Evolutionary conservation across 352 stramenopile genomes (phyloP).

Genomic region (Phytophthora syringae): DNA sequence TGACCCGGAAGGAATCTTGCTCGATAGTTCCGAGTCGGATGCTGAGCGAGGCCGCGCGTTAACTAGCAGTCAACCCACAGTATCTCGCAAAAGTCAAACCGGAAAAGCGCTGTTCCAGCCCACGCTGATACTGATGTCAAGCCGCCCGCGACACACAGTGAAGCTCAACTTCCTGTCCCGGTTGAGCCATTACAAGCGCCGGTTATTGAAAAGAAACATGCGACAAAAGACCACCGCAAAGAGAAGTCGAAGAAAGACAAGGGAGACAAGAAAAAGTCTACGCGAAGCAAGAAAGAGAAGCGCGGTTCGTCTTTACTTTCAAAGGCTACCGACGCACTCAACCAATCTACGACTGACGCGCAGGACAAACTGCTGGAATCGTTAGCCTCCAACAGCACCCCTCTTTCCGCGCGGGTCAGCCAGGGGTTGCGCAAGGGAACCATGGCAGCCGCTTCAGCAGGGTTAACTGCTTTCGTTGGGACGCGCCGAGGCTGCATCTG

Average conservation of each 20-base stretch:
- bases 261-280: conserved; percentile 55
- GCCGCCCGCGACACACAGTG: neutral
- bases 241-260: conserved; percentile 73
- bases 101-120: conserved; percentile 8
- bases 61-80: conserved; percentile 5
- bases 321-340: conserved; percentile 20
- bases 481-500: conserved; percentile 28
- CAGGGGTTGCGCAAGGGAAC: conserved; percentile 17
- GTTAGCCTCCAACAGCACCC: conserved; percentile 14
- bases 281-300: conserved; percentile 68
- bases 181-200: conserved; percentile 1
- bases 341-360: conserved; percentile 14
- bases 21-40: conserved; percentile 36
- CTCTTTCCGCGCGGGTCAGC: conserved; percentile 19
- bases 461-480: conserved; percentile 12
- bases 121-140: conserved; percentile 5
- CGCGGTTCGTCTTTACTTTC: conserved; percentile 18
- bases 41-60: conserved; percentile 16
- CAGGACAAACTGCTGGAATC: conserved; percentile 28
- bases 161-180: neutral
- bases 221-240: conserved; percentile 50
- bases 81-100: conserved; percentile 28
- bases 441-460: conserved; percentile 16
- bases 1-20: conserved; percentile 14
- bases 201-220: conserved; percentile 40